A percentile compares a stretch with the other conserved stretches of the same genome.
These are phyloP conservation scores for Pistacia atlantica DNA, from an alignment of 345 rosid species.

Conservation along the genomic window DNA sequence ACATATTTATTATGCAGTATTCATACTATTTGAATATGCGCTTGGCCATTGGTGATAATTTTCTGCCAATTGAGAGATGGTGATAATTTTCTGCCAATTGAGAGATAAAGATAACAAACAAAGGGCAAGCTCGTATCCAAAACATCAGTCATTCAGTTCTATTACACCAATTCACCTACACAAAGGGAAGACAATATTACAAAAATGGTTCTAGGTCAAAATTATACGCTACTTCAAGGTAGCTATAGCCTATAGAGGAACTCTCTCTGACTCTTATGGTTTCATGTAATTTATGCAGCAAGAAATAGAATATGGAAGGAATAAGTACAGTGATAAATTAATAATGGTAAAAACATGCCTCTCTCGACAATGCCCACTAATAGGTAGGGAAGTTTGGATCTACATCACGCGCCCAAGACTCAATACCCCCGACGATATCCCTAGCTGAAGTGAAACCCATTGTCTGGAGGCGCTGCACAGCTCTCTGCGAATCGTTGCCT, in stretches of 20 bases:
- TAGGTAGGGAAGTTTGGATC: slow-evolving; percentile 82
- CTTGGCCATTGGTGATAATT: too few species aligned
- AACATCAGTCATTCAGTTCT: background rate
- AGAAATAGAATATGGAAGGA: background rate
- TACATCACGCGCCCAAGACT: slow-evolving; percentile 76
- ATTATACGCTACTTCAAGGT: background rate
- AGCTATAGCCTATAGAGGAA: background rate
- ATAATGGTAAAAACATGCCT: background rate
- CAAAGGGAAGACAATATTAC: background rate
- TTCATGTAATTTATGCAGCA: background rate
- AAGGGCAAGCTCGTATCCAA: background rate
- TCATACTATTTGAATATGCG: too few species aligned
- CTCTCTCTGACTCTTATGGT: background rate
- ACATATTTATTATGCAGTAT: too few species aligned
- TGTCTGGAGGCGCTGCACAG: slow-evolving; percentile 65
- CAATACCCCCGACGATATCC: slow-evolving; percentile 83
- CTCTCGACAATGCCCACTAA: slow-evolving; percentile 22
- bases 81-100: too few species aligned
- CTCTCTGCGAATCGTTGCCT: slow-evolving; percentile 94
- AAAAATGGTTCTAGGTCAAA: background rate
- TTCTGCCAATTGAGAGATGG: too few species aligned
- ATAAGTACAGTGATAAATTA: background rate
- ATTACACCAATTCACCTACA: too few species aligned
- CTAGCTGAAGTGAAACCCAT: slow-evolving; percentile 63
- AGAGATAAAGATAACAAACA: too few species aligned